Conservation (phyloP, 768 basidiomycete genomes). For the Tricholoma saponaceum region DNA sequence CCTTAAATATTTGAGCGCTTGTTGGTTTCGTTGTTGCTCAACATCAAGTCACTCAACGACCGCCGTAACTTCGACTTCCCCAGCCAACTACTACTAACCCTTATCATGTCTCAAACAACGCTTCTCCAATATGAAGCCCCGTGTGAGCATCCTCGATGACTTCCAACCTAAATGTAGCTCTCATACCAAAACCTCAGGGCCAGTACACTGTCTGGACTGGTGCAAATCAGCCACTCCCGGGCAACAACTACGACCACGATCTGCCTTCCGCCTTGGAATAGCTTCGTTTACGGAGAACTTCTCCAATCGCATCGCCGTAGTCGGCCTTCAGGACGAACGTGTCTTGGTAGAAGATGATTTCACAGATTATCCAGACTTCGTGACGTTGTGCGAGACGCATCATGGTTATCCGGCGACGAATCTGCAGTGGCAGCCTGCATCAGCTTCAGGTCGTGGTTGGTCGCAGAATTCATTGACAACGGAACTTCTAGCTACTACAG, state of each 20-base stretch:
- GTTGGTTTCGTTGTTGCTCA: too few species aligned
- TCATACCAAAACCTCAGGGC: conserved; percentile 48
- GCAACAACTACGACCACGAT: conserved; percentile 67
- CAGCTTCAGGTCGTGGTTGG: conserved; percentile 61
- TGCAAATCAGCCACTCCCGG: conserved; percentile 77
- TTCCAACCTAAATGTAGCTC: background rate
- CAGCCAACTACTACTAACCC: background rate
- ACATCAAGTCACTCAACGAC: too few species aligned
- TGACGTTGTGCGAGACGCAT: conserved; percentile 75
- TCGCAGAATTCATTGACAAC: conserved; percentile 59
- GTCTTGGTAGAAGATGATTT: conserved; percentile 85
- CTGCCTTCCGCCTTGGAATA: conserved; percentile 80
- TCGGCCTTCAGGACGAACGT: conserved; percentile 79
- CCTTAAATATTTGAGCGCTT: too few species aligned
- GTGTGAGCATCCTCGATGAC: conserved; percentile 46
- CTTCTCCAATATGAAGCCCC: conserved; percentile 82
- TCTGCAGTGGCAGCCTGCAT: conserved; percentile 88
- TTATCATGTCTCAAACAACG: conserved; percentile 62
- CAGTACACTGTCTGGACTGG: conserved; percentile 84
- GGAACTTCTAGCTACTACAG: conserved; percentile 91
- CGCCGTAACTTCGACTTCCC: too few species aligned
- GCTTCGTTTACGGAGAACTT: conserved; percentile 84
- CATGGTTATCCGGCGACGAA: conserved; percentile 94
- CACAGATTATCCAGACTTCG: conserved; percentile 82
- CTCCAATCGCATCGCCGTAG: conserved; percentile 75